phyloP scores from a whole-genome alignment of 495 filamentous ascomycete species.

The Annulohypoxylon moriforme region DNA sequence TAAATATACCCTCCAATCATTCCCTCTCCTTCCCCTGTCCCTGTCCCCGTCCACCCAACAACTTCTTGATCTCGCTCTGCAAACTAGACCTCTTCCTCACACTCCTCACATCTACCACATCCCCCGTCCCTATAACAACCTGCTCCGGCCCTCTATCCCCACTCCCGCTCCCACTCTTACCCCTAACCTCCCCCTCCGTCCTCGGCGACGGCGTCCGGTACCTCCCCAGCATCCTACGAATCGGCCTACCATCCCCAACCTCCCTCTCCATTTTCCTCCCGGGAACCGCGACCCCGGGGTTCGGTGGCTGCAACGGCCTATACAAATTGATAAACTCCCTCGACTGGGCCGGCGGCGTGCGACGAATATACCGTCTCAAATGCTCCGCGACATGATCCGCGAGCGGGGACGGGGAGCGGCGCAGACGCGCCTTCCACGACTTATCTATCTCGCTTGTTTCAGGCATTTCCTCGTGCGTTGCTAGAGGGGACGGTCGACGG shows the following conservation, averaged over 20 bases:
- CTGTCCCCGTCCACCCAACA: slow-evolving; percentile 47
- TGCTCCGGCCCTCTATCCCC: too few species aligned
- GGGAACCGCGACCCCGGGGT: slow-evolving; percentile 26
- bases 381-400: slow-evolving; percentile 21
- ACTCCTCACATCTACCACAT: slow-evolving; percentile 27
- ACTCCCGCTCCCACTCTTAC: background rate
- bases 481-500: slow-evolving; percentile 29
- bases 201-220: slow-evolving; percentile 18
- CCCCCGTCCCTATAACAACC: slow-evolving; percentile 11
- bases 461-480: background rate
- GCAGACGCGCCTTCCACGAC: background rate
- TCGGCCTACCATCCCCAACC: slow-evolving; percentile 4
- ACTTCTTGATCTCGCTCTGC: slow-evolving; percentile 51
- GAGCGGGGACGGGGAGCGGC: slow-evolving; percentile 30
- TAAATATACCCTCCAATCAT: background rate
- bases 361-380: slow-evolving; percentile 10
- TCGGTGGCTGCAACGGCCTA: background rate
- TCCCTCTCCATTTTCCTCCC: slow-evolving; percentile 12
- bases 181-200: background rate
- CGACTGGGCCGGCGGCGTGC: slow-evolving; percentile 42
- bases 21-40: slow-evolving; percentile 15
- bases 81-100: slow-evolving; percentile 40
- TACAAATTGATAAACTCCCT: slow-evolving; percentile 39
- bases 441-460: background rate
- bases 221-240: slow-evolving; percentile 16